Evolutionary conservation across 2,329 filamentous ascomycete genomes (phyloP).

Genomic region (Botrytis pseudocinerea): DNA sequence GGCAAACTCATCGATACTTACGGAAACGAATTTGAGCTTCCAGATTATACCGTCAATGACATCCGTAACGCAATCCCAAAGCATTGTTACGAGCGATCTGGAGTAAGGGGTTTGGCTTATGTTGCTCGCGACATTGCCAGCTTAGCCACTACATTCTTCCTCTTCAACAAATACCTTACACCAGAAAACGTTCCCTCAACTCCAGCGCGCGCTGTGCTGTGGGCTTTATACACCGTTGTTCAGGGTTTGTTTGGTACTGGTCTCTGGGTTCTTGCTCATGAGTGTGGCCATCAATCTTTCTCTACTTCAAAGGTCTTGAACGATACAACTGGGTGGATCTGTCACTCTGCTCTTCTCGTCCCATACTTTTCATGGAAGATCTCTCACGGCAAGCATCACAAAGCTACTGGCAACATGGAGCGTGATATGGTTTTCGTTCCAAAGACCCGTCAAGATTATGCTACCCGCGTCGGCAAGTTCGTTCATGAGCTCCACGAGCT

Average conservation of each 20-base stretch:
- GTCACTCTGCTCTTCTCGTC: conserved; percentile 85
- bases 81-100: conserved; percentile 93
- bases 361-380: conserved; percentile 99
- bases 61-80: conserved; percentile 96
- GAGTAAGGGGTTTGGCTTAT: conserved; percentile 72
- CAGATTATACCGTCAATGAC: conserved; percentile 96
- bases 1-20: conserved; percentile 84
- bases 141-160: conserved; percentile 75
- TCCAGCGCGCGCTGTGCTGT: conserved; percentile 63
- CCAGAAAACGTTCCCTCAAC: conserved; percentile 76
- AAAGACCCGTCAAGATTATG: conserved; percentile 80
- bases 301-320: conserved; percentile 89
- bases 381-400: conserved; percentile 99
- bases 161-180: conserved; percentile 88
- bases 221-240: conserved; percentile 66
- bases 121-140: conserved; percentile 77
- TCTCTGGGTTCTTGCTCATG: conserved; percentile 94
- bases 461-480: conserved; percentile 70
- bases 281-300: conserved; percentile 97
- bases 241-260: conserved; percentile 95
- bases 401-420: conserved; percentile 95
- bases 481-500: conserved; percentile 84
- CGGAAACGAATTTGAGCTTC: conserved; percentile 90
- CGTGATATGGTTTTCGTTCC: conserved; percentile 99
- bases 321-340: conserved; percentile 87